Evolutionary conservation across 2,329 filamentous ascomycete genomes (phyloP), one percentile per base, ranked within the genome.

Genomic region (Dryadomyces quercivorus): DNA sequence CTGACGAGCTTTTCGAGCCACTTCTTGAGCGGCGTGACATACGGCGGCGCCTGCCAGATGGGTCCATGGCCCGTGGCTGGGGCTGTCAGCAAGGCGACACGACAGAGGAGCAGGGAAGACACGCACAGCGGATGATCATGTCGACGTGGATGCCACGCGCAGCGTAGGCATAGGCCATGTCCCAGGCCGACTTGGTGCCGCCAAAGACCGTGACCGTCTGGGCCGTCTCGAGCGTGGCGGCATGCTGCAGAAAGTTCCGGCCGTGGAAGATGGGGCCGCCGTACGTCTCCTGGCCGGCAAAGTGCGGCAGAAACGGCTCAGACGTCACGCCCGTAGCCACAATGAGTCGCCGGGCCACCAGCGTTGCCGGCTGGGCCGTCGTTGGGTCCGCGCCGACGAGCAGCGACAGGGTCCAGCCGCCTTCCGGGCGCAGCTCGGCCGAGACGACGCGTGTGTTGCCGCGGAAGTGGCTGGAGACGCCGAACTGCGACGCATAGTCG

Each of bases 1-100:
- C 78, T 76, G 4, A 84, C 75, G 5, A 89, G 73, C 61, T 84
- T 80, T 66, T 89, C 85, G 0, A 88, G 69, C 75, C 79, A 81
- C 56, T 75, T 76, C 64, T 83, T 83, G n/a, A 86, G 63, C 0
- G 83, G 82, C 1, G 84, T 86, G 16, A 87, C 81, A 54, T 80
- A 81, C 1, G 77, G 67, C 1, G 78, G 77, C 0, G 77, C 67
- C 65, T 85, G 72, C 73, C 72, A 85, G 0, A 72, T 69, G 0
- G 82, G 80, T 0, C 82, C 81, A 56, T 78, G 75, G 2, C 81
- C 80, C 31, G 58, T 59, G 67, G 72, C 51, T 58, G 54, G 18
- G 47, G 13, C 18, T 26, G 8, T 15, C 18, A 42, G n/a, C 5
- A 13, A 22, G 15, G 9, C 15, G n/a, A 21, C n/a, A n/a, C n/a